A percentile compares a stretch with the other conserved stretches of the same genome.
Evolutionary conservation across 2,329 filamentous ascomycete genomes (phyloP).

Genomic region (Diaporthe batatas): DNA sequence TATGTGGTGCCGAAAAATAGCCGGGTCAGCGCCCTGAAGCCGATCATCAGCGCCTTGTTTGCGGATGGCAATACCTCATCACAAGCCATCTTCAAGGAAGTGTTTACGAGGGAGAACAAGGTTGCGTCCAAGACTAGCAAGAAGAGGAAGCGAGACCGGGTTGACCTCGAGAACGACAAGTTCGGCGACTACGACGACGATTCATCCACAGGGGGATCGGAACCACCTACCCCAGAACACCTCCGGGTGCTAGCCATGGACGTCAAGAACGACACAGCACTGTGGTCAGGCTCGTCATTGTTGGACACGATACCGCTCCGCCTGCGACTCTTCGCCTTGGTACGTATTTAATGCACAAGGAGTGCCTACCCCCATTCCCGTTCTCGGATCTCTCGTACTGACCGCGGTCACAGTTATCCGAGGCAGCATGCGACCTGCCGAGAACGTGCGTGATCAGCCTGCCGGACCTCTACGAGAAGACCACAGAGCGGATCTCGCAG

Average conservation of each 20-base stretch:
- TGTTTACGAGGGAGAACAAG: constrained; percentile 76
- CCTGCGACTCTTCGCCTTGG: constrained; percentile 72
- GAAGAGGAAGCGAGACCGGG: constrained; percentile 63
- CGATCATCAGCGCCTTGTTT: constrained; percentile 76
- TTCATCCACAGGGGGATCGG: constrained; percentile 60
- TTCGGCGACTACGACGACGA: constrained; percentile 72
- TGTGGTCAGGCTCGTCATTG: constrained; percentile 51
- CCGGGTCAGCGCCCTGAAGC: constrained; percentile 61
- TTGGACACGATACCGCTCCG: constrained; percentile 72
- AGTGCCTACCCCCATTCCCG: background rate
- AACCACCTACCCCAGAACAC: constrained; percentile 61
- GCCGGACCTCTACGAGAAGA: constrained; percentile 70
- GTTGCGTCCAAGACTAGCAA: constrained; percentile 57
- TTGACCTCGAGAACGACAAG: constrained; percentile 71
- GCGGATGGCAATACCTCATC: constrained; percentile 71
- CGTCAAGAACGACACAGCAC: constrained; percentile 42
- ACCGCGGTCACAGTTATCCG: constrained; percentile 55
- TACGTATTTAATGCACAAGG: constrained; percentile 48
- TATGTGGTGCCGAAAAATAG: constrained; percentile 64
- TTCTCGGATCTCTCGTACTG: constrained; percentile 39
- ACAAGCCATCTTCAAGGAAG: constrained; percentile 70
- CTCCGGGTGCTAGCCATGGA: constrained; percentile 51
- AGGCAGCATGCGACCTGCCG: constrained; percentile 61
- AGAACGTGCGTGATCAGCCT: constrained; percentile 54
- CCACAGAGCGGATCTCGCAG: constrained; percentile 68